Evolutionary conservation across 495 filamentous ascomycete genomes (phyloP).

Genomic region (Tetracladium marchalianum): DNA sequence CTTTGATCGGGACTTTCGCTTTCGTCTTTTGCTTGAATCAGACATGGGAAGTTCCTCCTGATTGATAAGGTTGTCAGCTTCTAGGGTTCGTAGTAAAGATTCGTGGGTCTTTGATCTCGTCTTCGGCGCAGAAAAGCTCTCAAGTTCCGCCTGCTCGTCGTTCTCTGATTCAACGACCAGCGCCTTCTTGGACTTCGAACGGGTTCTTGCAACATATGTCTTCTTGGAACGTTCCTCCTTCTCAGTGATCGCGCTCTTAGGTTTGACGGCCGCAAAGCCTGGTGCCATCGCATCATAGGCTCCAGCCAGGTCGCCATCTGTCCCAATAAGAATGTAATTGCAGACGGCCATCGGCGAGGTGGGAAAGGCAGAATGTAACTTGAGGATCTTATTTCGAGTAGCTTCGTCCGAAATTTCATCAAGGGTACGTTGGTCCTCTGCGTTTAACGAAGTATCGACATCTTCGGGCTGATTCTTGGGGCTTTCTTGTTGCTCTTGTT

Average conservation of each 20-base stretch:
- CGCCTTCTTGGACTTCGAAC: conserved; percentile 1
- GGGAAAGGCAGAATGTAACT: conserved; percentile 24
- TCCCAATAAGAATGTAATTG: conserved; percentile 13
- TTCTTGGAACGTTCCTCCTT: background rate
- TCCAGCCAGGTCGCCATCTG: conserved; percentile 9
- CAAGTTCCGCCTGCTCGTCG: background rate
- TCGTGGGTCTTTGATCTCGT: too few species aligned
- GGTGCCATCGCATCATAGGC: conserved; percentile 14
- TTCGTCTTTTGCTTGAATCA: background rate
- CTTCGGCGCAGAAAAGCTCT: too few species aligned
- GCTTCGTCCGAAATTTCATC: conserved; percentile 24
- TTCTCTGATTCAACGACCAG: conserved; percentile 2
- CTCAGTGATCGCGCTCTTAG: conserved; percentile 13
- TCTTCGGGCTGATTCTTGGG: background rate
- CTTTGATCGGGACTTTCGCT: background rate
- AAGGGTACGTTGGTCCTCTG: conserved; percentile 8
- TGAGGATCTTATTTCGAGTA: conserved; percentile 19
- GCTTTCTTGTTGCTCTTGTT: background rate
- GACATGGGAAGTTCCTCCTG: background rate
- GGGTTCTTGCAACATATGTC: conserved; percentile 2
- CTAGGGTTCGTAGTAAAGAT: too few species aligned
- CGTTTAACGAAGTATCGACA: conserved; percentile 7
- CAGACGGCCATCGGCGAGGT: conserved; percentile 13
- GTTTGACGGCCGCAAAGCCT: conserved; percentile 11
- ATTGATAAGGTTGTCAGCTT: too few species aligned